phyloP scores from a whole-genome alignment of 2,329 filamentous ascomycete genomes.

The Colletotrichum magnum region DNA sequence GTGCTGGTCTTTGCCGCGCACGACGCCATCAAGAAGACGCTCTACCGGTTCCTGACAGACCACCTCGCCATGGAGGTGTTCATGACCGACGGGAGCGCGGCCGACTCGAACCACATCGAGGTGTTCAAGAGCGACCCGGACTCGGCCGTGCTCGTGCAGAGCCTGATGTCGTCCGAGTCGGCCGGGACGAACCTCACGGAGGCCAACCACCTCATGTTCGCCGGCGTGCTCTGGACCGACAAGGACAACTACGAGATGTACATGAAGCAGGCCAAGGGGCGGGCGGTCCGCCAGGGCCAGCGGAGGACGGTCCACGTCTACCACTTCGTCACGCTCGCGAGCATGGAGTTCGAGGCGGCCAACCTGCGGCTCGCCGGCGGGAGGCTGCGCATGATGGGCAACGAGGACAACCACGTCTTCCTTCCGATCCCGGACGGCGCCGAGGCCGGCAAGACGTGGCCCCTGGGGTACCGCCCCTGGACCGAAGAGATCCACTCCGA shows the following conservation, averaged over 20 bases:
- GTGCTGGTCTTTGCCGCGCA: constrained; percentile 57
- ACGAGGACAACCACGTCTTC: neutral
- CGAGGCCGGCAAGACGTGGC: neutral
- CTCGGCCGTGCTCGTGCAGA: constrained; percentile 53
- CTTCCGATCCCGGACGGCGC: constrained; percentile 14
- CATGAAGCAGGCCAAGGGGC: constrained; percentile 57
- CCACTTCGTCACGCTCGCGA: constrained; percentile 55
- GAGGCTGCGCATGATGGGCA: constrained; percentile 8
- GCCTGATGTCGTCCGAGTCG: constrained; percentile 54
- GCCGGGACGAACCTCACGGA: constrained; percentile 58
- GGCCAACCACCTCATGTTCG: constrained; percentile 60
- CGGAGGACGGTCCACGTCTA: constrained; percentile 54
- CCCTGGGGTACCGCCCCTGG: constrained; percentile 18
- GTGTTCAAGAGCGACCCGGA: constrained; percentile 45
- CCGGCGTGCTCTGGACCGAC: constrained; percentile 50
- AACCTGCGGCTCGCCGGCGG: constrained; percentile 38
- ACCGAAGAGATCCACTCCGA: neutral
- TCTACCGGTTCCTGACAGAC: constrained; percentile 39
- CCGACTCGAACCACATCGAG: constrained; percentile 41
- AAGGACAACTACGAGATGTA: constrained; percentile 51
- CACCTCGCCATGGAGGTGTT: constrained; percentile 41
- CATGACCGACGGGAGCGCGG: constrained; percentile 17
- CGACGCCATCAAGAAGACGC: constrained; percentile 45
- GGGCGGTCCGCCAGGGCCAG: constrained; percentile 58
- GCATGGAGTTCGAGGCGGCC: constrained; percentile 57